Evolutionary conservation across 2,329 filamentous ascomycete species (phyloP), one percentile per base, ranked within the genome.

Genomic region (Fusarium hainanense): DNA sequence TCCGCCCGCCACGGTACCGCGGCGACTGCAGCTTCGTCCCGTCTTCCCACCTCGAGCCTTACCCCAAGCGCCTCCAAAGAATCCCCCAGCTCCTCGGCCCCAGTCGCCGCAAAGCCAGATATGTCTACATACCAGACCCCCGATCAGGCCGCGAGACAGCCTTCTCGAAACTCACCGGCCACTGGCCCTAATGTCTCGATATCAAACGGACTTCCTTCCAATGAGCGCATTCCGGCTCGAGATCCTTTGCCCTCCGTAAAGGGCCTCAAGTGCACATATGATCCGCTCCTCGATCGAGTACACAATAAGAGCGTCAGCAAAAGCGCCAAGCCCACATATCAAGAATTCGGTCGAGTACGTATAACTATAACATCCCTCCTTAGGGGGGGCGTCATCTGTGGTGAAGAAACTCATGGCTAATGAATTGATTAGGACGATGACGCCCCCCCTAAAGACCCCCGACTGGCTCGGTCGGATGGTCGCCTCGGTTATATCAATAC

Each of bases 391-490:
- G 88, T 90, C 88, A 88, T 89, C 86, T 71, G 78, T 80, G 80
- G 78, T 80, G 79, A 82, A 81, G 76, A 79, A 76, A 78, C 76
- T 81, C 69, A 77, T 86, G 86, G 87, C 88, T 90, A 90, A 90
- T 87, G 76, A 70, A 78, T 79, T 83, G 84, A 85, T 82, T 87
- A 92, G 89, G 89, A 92, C 87, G 91, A 94, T 89, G 90, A 93
- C 83, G 87, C 88, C 84, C 88, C 89, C 80, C 89, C 92, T 77
- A 83, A 88, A 72, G 96, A 99, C 81, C 96, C 96, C 70, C 92
- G 96, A 75, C 85, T 97, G 65, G 88, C 88, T 75, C 84, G 90
- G 82, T 72, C 77, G 30, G 81, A 91, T 74, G 92, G 90, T 71
- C 84, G 85, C 73, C 77, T 90, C 63, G 87, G 86, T 72, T 91